These are phyloP conservation scores for Dactylonectria macrodidyma DNA, from an alignment of 2,329 filamentous ascomycete genomes.

Conservation along the genomic window DNA sequence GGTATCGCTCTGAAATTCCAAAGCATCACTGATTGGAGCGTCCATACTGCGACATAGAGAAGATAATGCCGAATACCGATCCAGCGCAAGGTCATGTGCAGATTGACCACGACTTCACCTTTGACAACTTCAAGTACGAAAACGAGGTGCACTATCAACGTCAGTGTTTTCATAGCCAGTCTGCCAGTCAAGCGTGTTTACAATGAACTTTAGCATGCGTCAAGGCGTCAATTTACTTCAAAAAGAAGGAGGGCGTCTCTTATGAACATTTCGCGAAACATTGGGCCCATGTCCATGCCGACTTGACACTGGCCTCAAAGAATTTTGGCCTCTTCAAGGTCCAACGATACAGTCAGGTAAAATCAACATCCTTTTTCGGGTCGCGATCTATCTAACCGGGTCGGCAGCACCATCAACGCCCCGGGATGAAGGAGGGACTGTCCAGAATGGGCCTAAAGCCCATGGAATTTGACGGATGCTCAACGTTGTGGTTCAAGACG, in stretches of 20 bases:
- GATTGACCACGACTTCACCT: constrained; percentile 37
- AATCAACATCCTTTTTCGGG: not conserved
- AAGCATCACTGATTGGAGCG: too few species aligned
- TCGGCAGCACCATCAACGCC: constrained; percentile 36
- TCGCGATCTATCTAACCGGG: not conserved
- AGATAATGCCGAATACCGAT: constrained; percentile 9
- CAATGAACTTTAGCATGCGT: constrained; percentile 28
- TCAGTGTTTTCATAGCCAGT: constrained; percentile 2
- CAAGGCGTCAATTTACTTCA: constrained; percentile 38
- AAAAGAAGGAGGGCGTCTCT: constrained; percentile 33
- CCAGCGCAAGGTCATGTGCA: constrained; percentile 24
- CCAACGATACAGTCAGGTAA: constrained; percentile 37
- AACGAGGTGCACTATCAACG: constrained; percentile 34
- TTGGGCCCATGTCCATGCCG: constrained; percentile 37
- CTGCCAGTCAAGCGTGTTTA: not conserved
- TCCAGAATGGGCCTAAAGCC: constrained; percentile 29
- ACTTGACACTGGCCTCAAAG: constrained; percentile 35
- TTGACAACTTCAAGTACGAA: constrained; percentile 35
- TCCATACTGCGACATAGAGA: too few species aligned
- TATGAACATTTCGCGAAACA: constrained; percentile 38
- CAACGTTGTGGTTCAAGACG: constrained; percentile 37
- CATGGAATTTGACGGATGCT: constrained; percentile 41
- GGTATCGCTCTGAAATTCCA: too few species aligned
- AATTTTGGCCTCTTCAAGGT: constrained; percentile 35
- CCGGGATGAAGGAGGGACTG: constrained; percentile 30